Base-by-base conservation (phyloP, 208 protist species). In the Crithidia expoeki region DNA sequence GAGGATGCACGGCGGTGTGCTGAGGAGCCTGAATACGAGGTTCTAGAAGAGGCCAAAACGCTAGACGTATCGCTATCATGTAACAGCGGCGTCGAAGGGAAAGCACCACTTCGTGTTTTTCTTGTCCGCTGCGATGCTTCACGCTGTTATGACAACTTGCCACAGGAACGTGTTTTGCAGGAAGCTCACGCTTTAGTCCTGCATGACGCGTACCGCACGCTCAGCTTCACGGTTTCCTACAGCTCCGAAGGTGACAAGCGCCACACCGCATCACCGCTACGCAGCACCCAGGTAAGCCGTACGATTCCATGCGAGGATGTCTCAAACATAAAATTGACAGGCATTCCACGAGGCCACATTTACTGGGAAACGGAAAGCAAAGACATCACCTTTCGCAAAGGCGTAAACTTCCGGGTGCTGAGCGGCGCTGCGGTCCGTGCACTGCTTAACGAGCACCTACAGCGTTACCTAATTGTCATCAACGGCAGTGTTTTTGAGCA, bases 91-190 rank as follows among this genome's bases (percentile, higher is more conserved):
- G n/a, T n/a, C n/a, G 38, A 44, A 50, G 44, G 17, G 21, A 23
- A 47, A 11, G 34, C 49, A 23, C 34, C 58, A 0, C 40, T 19
- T 12, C 12, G 3, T n/a, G 44, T 76, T 14, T 63, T 61, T 38
- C 57, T 74, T 17, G 58, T 76, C 7, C 89, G 85, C 38, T 78
- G 80, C 17, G 89, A 94, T 55, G 89, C 81, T 2, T 60, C 79
- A 9, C 76, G 83, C 25, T 94, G 89, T 64, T 94, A 89, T 34
- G 86, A 94, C 44, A 72, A 66, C n/a, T 68, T 94, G 38, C 86
- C 80, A 6, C 89, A 94, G 56, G 56, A 50, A 14, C 77, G 71
- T n/a, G 80, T 90, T 21, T 64, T 86, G 67, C 50, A 38, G 34
- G 69, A 51, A 4, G 74, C 89, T 19, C 28, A 73, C 16, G 25